phyloP scores from a whole-genome alignment of 345 rosid species.

The Dipteronia dyeriana region DNA sequence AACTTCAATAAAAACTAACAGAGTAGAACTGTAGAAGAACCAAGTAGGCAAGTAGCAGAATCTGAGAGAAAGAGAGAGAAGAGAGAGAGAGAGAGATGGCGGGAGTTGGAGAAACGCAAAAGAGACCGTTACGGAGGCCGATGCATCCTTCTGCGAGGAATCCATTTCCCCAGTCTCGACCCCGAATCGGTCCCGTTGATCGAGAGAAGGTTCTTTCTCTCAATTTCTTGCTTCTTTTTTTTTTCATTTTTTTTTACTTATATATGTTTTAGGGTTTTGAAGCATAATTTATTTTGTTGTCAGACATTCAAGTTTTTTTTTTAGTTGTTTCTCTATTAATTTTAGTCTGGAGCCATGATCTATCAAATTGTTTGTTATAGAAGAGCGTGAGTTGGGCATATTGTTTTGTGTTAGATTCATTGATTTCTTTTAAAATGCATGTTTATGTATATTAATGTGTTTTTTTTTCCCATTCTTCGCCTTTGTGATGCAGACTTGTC shows the following conservation, averaged over 20 bases:
- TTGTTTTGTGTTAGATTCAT: background rate
- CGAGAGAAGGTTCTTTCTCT: slow-evolving; percentile 69
- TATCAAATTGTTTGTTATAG: background rate
- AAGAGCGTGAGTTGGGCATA: background rate
- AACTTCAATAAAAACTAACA: background rate
- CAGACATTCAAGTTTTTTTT: too few relatives aligned
- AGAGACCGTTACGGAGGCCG: slow-evolving; percentile 62
- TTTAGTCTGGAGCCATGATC: background rate
- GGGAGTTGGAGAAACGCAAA: slow-evolving; percentile 51
- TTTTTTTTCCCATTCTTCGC: background rate
- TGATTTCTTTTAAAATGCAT: background rate
- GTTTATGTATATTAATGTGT: background rate
- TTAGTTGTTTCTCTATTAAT: too few relatives aligned
- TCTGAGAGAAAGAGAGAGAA: slow-evolving; percentile 20
- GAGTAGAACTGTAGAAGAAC: background rate
- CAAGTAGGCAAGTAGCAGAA: slow-evolving; percentile 5
- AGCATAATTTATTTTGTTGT: background rate
- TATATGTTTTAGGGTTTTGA: slow-evolving; percentile 31
- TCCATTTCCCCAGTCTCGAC: slow-evolving; percentile 59
- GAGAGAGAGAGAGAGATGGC: slow-evolving; percentile 46
- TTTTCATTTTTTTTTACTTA: background rate
- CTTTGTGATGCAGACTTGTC: slow-evolving; percentile 71
- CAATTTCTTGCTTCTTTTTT: background rate
- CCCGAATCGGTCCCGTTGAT: slow-evolving; percentile 67
- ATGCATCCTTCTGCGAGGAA: slow-evolving; percentile 57